phyloP scores from a whole-genome alignment of 352 stramenopile genomes.

The Globisporangium megalacanthum region DNA sequence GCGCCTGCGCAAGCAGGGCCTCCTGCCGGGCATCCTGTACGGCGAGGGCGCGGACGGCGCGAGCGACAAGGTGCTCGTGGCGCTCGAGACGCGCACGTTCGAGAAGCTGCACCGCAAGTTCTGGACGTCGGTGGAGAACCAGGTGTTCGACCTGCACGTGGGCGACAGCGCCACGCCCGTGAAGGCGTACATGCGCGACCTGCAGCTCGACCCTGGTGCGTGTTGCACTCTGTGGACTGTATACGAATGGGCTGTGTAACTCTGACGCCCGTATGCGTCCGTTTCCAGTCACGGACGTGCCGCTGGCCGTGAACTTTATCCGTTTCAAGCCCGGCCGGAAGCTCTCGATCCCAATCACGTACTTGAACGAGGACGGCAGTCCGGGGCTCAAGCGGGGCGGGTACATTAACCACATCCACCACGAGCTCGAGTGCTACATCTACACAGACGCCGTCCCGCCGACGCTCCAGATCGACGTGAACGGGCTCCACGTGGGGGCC shows the following conservation, averaged over 20 bases:
- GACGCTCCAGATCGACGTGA: conserved; percentile 81
- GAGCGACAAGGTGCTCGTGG: conserved; percentile 68
- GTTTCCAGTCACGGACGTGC: conserved; percentile 60
- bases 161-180: conserved; percentile 42
- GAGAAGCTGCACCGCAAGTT: conserved; percentile 83
- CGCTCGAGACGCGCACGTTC: conserved; percentile 66
- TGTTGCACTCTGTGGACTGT: background rate
- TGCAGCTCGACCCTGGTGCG: conserved; percentile 73
- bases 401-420: conserved; percentile 91
- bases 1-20: conserved; percentile 73
- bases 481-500: conserved; percentile 82
- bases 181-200: conserved; percentile 85
- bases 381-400: conserved; percentile 93
- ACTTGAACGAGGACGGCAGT: conserved; percentile 92
- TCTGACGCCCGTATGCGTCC: background rate
- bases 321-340: conserved; percentile 89
- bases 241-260: background rate
- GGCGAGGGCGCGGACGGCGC: conserved; percentile 67
- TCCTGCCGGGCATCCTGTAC: conserved; percentile 81
- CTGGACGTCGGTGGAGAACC: conserved; percentile 83
- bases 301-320: conserved; percentile 89
- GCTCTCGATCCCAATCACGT: conserved; percentile 89
- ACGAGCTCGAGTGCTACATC: conserved; percentile 77
- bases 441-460: conserved; percentile 70
- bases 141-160: conserved; percentile 82